A percentile compares a stretch with the other conserved stretches of the same genome.
Evolutionary conservation across 2,329 filamentous ascomycete species (phyloP).

Genomic region (Hypomyces perniciosus): DNA sequence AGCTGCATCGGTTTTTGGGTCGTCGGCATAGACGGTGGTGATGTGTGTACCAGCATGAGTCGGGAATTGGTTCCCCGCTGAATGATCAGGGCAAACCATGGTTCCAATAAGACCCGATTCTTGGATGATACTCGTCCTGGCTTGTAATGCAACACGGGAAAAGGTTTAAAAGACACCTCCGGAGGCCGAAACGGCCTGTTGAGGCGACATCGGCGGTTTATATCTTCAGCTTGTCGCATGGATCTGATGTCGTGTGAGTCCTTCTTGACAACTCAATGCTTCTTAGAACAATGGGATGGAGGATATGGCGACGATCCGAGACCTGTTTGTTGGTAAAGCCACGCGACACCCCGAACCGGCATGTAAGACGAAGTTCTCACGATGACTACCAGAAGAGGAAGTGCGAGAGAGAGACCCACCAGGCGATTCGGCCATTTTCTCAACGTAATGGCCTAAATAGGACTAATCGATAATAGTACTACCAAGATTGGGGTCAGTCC

Average conservation of each 20-base stretch:
- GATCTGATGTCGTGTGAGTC: too few relatives aligned
- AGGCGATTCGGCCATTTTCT: background rate
- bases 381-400: background rate
- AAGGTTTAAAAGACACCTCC: too few relatives aligned
- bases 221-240: too few relatives aligned
- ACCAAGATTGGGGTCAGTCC: too few relatives aligned
- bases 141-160: background rate
- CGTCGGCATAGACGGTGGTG: constrained; percentile 15
- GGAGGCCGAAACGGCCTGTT: too few relatives aligned
- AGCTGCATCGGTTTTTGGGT: constrained; percentile 17
- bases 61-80: constrained; percentile 12
- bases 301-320: too few relatives aligned
- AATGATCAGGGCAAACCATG: constrained; percentile 12
- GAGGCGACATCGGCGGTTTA: too few relatives aligned
- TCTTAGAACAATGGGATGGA: too few relatives aligned
- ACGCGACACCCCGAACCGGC: background rate
- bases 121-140: background rate
- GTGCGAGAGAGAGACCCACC: background rate
- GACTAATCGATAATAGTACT: background rate
- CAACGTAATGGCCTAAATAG: background rate
- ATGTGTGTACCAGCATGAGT: constrained; percentile 19
- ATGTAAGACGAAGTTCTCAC: background rate
- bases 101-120: background rate
- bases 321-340: too few relatives aligned
- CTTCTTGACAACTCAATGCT: too few relatives aligned